Percentiles rank a stretch among this genome's conserved stretches.
phyloP scores from a whole-genome alignment of 2,329 filamentous ascomycete species.

The Diaporthe velutina region DNA sequence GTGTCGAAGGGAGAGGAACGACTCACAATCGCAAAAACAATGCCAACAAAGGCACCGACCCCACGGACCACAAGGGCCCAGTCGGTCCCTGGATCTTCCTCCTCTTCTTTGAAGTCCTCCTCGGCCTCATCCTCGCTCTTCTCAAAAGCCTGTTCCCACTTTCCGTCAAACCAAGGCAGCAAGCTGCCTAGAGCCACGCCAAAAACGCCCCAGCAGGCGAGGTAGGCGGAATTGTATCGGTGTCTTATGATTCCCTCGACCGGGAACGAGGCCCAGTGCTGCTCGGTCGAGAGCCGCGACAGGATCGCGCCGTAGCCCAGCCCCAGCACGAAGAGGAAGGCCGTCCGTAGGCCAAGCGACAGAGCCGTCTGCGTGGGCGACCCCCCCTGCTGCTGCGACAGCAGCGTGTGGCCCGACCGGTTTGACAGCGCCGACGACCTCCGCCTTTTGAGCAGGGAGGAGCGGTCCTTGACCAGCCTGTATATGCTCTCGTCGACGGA shows the following conservation, averaged over 20 bases:
- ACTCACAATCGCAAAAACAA: slow-evolving; percentile 81
- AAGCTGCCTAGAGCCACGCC: slow-evolving; percentile 84
- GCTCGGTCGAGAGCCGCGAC: slow-evolving; percentile 80
- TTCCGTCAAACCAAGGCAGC: slow-evolving; percentile 84
- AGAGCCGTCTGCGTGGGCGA: slow-evolving; percentile 52
- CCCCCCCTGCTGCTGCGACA: slow-evolving; percentile 2
- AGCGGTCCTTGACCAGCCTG: slow-evolving; percentile 58
- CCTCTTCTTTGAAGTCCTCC: slow-evolving; percentile 49
- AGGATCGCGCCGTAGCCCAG: slow-evolving; percentile 87
- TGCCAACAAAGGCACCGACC: slow-evolving; percentile 72
- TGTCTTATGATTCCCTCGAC: slow-evolving; percentile 60
- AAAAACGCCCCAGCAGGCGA: slow-evolving; percentile 84
- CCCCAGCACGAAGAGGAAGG: slow-evolving; percentile 82
- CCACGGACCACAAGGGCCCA: slow-evolving; percentile 77
- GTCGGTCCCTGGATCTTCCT: slow-evolving; percentile 64
- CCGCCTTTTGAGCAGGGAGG: slow-evolving; percentile 48
- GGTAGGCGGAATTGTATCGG: slow-evolving; percentile 72
- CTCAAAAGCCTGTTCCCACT: slow-evolving; percentile 73
- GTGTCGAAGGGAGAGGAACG: slow-evolving; percentile 10
- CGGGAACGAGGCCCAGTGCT: slow-evolving; percentile 73
- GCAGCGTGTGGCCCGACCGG: slow-evolving; percentile 30
- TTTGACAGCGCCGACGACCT: slow-evolving; percentile 51
- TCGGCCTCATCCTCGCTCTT: slow-evolving; percentile 44
- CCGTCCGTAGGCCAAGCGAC: slow-evolving; percentile 68
- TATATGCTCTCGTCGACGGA: slow-evolving; percentile 60